Conservation (phyloP, 345 rosid genomes). For the Pistacia atlantica region DNA sequence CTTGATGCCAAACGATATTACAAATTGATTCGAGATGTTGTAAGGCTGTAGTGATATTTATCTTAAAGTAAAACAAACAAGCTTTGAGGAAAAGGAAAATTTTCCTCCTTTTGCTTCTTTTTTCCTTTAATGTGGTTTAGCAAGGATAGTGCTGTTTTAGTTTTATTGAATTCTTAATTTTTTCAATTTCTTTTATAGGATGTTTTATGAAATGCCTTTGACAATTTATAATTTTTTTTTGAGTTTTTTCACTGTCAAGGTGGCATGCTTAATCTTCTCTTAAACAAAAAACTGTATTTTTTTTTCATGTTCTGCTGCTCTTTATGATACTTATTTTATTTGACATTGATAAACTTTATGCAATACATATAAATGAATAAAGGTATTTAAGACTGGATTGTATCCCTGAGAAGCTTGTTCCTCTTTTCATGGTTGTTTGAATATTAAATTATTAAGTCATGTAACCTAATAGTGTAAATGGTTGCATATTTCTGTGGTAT, state of each 20-base stretch:
- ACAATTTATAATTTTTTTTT: not conserved
- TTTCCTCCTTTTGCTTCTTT: not conserved
- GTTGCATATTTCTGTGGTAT: not conserved
- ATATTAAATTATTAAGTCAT: not conserved
- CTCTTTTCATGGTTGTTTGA: not conserved
- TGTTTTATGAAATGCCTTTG: not conserved
- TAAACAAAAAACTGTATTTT: not conserved
- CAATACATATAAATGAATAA: not conserved
- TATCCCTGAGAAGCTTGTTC: not conserved
- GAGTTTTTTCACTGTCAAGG: not conserved
- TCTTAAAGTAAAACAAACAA: not conserved
- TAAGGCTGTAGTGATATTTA: not conserved
- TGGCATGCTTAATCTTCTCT: not conserved
- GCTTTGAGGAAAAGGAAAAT: not conserved
- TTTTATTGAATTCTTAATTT: not conserved
- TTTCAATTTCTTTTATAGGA: not conserved
- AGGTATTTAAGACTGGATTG: not conserved
- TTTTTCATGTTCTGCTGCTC: not conserved
- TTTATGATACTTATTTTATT: not conserved
- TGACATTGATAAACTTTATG: not conserved
- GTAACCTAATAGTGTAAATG: not conserved
- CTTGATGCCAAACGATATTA: not conserved
- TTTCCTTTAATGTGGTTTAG: not conserved
- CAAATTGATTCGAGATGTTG: not conserved
- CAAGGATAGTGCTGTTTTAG: not conserved